Percentiles rank a stretch among this genome's conserved stretches.
Conservation (phyloP, 129 eudicot species). For the Sambucus nigra region DNA sequence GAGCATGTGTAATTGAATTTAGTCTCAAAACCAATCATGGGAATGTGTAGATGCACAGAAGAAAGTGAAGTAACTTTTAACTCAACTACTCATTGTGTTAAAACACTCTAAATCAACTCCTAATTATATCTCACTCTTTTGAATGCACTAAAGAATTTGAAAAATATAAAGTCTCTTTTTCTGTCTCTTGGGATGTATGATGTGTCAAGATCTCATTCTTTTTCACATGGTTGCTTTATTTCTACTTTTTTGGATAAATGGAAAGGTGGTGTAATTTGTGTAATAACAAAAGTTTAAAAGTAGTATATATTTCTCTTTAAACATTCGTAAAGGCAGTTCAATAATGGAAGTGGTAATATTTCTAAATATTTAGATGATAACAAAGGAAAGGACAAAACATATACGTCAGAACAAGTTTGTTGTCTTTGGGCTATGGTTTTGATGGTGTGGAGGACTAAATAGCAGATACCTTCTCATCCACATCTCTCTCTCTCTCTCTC, state of each 20-base stretch:
- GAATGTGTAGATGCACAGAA: background rate
- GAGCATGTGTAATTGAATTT: background rate
- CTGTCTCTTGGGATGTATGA: background rate
- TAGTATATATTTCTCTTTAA: slow-evolving; percentile 28
- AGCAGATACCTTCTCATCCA: slow-evolving; percentile 35
- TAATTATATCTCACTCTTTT: slow-evolving; percentile 1
- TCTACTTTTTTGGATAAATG: slow-evolving; percentile 7
- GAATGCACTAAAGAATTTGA: background rate
- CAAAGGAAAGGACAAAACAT: slow-evolving; percentile 68
- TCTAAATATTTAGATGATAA: slow-evolving; percentile 41
- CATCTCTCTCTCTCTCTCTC: slow-evolving; percentile 28
- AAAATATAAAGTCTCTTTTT: background rate
- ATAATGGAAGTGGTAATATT: too few relatives aligned
- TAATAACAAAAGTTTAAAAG: slow-evolving; percentile 1
- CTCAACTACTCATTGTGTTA: background rate
- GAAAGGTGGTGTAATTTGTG: slow-evolving; percentile 10
- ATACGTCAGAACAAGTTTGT: slow-evolving; percentile 36
- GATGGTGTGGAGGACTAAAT: slow-evolving; percentile 12
- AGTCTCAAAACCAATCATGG: background rate
- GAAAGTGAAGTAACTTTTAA: background rate
- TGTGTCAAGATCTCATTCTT: slow-evolving; percentile 5
- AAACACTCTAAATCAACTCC: background rate
- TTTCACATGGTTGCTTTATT: slow-evolving; percentile 8
- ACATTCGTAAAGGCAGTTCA: too few relatives aligned
- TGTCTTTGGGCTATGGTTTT: background rate